Conservation (phyloP, 495 filamentous ascomycete genomes). For the Aspergillus funiculosus region DNA sequence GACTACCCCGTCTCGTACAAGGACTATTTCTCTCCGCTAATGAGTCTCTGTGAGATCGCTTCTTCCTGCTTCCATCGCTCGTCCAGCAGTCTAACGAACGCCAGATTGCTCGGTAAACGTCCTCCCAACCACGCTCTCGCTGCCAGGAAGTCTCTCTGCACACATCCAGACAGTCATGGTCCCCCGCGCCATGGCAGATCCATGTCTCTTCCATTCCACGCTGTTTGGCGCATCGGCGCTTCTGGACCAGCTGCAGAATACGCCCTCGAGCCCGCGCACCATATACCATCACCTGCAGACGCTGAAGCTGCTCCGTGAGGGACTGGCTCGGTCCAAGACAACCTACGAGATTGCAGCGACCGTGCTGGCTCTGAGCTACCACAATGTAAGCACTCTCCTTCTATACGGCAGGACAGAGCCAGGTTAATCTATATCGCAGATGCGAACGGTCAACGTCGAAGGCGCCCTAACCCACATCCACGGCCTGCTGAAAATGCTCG, state of each 20-base stretch:
- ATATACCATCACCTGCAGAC: background rate
- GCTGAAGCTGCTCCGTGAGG: background rate
- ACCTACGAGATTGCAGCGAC: background rate
- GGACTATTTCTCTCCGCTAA: background rate
- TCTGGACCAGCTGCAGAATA: background rate
- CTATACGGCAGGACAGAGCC: too few relatives aligned
- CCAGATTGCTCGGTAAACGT: background rate
- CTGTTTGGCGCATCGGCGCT: conserved; percentile 3
- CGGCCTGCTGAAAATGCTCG: background rate
- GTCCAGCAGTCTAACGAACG: background rate
- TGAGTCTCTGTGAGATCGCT: background rate
- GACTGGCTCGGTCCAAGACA: background rate
- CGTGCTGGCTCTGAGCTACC: background rate
- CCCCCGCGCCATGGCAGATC: conserved; percentile 1
- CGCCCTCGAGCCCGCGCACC: background rate
- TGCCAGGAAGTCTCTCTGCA: conserved; percentile 2
- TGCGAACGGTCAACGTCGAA: background rate
- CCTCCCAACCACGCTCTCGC: background rate
- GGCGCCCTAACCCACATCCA: background rate
- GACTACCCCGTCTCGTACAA: background rate
- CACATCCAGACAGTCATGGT: background rate
- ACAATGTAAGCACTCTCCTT: background rate
- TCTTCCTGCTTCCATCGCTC: background rate
- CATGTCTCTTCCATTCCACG: conserved; percentile 10
- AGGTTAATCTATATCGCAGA: background rate